Percentiles rank a stretch among this genome's conserved stretches.
These are phyloP conservation scores for Angomonas deanei DNA, from an alignment of 208 protist genomes.

Conservation along the genomic window DNA sequence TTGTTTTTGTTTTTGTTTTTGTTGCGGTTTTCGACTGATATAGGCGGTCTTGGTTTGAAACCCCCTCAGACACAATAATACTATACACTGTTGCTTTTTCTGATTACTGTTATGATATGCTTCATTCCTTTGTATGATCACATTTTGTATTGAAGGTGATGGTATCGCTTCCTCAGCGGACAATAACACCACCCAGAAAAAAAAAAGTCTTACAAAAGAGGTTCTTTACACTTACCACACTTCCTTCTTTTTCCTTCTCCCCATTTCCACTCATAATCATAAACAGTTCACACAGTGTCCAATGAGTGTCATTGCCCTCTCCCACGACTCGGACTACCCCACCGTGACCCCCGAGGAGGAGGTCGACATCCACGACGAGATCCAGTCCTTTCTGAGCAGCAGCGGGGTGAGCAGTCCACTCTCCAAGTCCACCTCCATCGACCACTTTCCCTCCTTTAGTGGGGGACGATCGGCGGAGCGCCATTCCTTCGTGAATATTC, in stretches of 20 bases:
- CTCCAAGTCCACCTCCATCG: no score
- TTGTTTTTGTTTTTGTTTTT: not conserved
- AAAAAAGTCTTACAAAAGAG: not conserved
- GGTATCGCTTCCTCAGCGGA: not conserved
- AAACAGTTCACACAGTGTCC: no score
- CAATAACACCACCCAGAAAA: not conserved
- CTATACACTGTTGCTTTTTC: conserved; percentile 2
- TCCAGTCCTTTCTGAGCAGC: no score
- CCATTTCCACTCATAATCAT: no score
- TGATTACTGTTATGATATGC: not conserved
- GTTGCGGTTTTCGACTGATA: not conserved
- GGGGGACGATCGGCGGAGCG: no score
- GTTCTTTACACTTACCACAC: not conserved
- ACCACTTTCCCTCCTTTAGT: no score
- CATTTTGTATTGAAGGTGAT: not conserved
- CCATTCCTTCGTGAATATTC: no score
- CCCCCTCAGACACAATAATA: conserved; percentile 2
- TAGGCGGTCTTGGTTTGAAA: not conserved
- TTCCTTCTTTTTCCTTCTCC: conserved; percentile 7
- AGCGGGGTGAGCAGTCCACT: no score
- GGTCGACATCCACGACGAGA: no score
- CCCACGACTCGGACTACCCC: no score
- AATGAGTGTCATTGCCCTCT: no score
- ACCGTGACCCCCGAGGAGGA: no score
- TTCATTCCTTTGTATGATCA: not conserved